phyloP scores from a whole-genome alignment of 257 asterid species.

The Solanum bukasovii region DNA sequence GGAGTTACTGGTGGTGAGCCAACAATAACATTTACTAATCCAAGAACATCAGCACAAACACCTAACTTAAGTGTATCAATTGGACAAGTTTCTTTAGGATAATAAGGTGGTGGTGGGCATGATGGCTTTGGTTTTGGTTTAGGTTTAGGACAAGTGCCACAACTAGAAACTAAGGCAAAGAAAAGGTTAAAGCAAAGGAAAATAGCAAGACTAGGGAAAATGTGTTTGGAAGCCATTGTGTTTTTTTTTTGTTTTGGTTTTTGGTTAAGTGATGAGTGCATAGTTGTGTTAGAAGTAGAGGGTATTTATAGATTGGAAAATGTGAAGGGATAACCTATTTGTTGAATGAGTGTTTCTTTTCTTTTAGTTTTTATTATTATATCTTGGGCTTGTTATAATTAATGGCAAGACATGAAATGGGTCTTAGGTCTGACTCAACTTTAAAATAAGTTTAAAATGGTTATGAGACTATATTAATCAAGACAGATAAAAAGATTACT shows the following conservation, averaged over 20 bases:
- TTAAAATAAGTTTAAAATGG: too few species aligned
- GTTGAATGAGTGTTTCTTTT: background rate
- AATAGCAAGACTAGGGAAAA: background rate
- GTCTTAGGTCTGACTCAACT: too few species aligned
- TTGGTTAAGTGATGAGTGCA: background rate
- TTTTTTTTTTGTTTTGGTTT: background rate
- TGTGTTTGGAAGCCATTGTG: background rate
- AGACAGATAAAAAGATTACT: too few species aligned
- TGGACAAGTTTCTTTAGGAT: background rate
- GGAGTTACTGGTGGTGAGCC: background rate
- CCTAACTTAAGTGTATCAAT: background rate
- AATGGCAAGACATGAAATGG: background rate
- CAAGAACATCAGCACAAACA: slow-evolving; percentile 3
- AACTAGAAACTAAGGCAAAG: background rate
- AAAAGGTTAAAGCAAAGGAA: background rate
- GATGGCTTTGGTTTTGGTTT: background rate
- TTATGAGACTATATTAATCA: too few species aligned
- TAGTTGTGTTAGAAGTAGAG: background rate
- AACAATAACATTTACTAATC: background rate
- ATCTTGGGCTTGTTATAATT: background rate
- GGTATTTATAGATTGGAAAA: background rate
- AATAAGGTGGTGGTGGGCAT: background rate
- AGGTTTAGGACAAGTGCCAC: background rate
- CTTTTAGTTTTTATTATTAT: background rate
- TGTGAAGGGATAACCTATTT: background rate